These are phyloP conservation scores for Piloderma croceum DNA, from an alignment of 768 basidiomycete genomes.

Conservation along the genomic window DNA sequence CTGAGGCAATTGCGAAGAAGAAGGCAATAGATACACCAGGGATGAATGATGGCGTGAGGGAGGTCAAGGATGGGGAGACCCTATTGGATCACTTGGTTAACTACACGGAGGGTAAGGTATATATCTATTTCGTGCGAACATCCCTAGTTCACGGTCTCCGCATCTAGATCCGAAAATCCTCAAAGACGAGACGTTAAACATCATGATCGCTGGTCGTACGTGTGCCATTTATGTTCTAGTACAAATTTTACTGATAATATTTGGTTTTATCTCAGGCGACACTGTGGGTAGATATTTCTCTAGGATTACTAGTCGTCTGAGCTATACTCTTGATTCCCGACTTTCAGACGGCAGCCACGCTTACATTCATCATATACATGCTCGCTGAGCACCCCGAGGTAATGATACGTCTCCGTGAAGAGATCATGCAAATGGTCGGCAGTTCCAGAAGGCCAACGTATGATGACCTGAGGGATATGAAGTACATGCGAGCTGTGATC, in stretches of 20 bases:
- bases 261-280: too few relatives aligned
- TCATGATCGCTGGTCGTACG: constrained; percentile 24
- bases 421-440: constrained; percentile 25
- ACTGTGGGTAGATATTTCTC: too few relatives aligned
- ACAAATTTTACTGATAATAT: too few relatives aligned
- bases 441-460: constrained; percentile 2
- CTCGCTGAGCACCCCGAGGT: constrained; percentile 24
- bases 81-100: constrained; percentile 51
- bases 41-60: constrained; percentile 14
- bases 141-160: too few relatives aligned
- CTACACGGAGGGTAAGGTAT: constrained; percentile 42
- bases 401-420: constrained; percentile 24
- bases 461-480: constrained; percentile 31
- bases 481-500: constrained; percentile 35
- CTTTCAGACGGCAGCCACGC: constrained; percentile 22
- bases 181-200: constrained; percentile 23
- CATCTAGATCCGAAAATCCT: constrained; percentile 20
- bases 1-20: constrained; percentile 28
- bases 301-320: too few relatives aligned
- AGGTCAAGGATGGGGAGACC: constrained; percentile 35
- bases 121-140: too few relatives aligned
- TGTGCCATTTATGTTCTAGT: too few relatives aligned
- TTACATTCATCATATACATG: constrained; percentile 26
- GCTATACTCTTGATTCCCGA: too few relatives aligned
- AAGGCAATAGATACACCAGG: constrained; percentile 1